Evolutionary conservation across 1,284 basidiomycete species (phyloP), one percentile per base, ranked within the genome.

Genomic region (Tilletiopsis washingtonensis): DNA sequence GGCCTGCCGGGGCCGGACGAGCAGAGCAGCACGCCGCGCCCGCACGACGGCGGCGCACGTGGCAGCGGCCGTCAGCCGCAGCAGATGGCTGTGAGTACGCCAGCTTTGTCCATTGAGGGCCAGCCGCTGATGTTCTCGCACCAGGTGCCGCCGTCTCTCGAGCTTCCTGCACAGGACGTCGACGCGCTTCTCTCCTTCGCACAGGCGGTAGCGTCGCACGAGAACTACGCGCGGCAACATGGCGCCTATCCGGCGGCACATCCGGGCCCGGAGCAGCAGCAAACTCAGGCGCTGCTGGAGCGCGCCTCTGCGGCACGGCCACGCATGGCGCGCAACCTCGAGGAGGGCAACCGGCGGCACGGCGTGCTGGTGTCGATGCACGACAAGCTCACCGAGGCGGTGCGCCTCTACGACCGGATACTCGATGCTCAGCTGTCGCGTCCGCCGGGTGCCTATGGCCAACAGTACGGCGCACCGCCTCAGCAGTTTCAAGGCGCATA

Each of bases 321-420:
- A 0, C 91, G 91, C 69, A 75, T 96, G 50, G 86, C 84, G 2
- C 78, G 88, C 74, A 88, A 82, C 64, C 75, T 91, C 51, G 89
- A 89, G 71, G 90, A 96, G 69, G 81, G 88, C 11, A 82, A 81
- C 15, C 80, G 86, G 64, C 90, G 93, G 81, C 85, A 91, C 75
- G 79, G 86, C 83, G 65, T 89, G 67, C 77, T 97, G 17, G 78
- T 82, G 6, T 88, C 91, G 45, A 94, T 96, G 90, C 87, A 96
- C 67, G 85, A 86, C 53, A 91, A 94, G 73, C 78, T 96, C 2
- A 86, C 88, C 0, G 82, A 93, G 73, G 89, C 88, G 0, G 89
- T 96, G 40, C 84, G 85, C 59, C 76, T 93, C 2, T 96, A 94
- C 72, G 90, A 94, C 64, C 80, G 83, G 47, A 77, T 94, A 14